Base-by-base conservation (phyloP, 2,329 filamentous ascomycete species). In the Parasarocladium wereldwijsianum region DNA sequence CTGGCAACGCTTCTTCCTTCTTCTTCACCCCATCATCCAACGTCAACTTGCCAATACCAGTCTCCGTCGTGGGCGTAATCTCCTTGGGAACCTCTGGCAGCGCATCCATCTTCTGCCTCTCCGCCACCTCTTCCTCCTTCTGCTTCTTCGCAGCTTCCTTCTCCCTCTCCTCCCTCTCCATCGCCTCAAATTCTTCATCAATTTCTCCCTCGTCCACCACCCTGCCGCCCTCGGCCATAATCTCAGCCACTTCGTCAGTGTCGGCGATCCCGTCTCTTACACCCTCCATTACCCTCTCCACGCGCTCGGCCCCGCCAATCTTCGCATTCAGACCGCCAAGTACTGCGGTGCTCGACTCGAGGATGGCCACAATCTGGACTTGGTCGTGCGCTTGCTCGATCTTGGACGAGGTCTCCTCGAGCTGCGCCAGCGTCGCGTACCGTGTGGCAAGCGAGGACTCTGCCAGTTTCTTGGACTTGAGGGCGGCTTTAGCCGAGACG, bases 331-430 rank as follows among this genome's bases (percentile, higher is more conserved):
- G 62, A 16, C 60, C 63, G 39, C 69, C 67, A 19, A 98, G 64
- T 1, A 81, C 83, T 19, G 65, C 66, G 0, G 78, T 71, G 37
- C 82, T 84, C 11, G 75, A 68, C 45, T 84, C 72, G 76, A 98
- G 86, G 5, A 85, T 76, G 35, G 70, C 68, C 7, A 96, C 73
- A 10, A 94, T 68, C 42, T 84, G 78, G 7, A 92, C 73, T 38
- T 94, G 82, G 51, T 86, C 81, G 0, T 74, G 67, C 0, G 90
- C 90, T 50, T 87, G 76, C 48, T 93, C 77, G 31, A 98, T 81
- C 45, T 77, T 80, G n/a, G 65, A 54, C 32, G 84, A 80, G 0
- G 92, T 76, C 37, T 82, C 74, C 52, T 96, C 85, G 2, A 98
- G 66, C 51, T 93, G 85, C 24, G 64, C 60, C 3, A 93, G 66